phyloP scores from a whole-genome alignment of 2,329 filamentous ascomycete species.

The Colletotrichum trifolii region DNA sequence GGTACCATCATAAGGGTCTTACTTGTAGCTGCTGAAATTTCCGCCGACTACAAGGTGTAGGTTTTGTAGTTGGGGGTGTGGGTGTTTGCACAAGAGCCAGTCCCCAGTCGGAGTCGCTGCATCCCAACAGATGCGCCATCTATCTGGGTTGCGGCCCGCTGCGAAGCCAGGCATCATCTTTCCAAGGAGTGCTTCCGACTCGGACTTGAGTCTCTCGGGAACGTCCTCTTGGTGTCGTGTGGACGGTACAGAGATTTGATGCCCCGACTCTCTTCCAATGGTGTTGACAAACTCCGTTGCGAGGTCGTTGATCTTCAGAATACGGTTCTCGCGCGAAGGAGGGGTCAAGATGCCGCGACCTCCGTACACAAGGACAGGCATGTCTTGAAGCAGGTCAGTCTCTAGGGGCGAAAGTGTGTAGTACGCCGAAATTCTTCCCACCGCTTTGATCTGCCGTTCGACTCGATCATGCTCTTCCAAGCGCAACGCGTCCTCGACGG shows the following conservation, averaged over 20 bases:
- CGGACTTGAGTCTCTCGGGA: conserved; percentile 3
- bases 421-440: conserved; percentile 21
- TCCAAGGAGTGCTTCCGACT: background rate
- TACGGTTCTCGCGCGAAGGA: conserved; percentile 18
- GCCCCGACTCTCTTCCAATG: background rate
- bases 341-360: conserved; percentile 11
- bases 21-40: conserved; percentile 30
- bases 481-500: conserved; percentile 9
- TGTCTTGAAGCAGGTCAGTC: background rate
- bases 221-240: background rate
- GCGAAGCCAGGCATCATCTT: conserved; percentile 8
- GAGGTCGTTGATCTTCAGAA: conserved; percentile 24
- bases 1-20: background rate
- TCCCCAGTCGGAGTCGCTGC: conserved; percentile 18
- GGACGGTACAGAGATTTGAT: conserved; percentile 4
- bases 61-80: conserved; percentile 3
- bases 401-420: conserved; percentile 11
- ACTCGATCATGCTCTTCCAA: conserved; percentile 7
- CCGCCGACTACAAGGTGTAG: conserved; percentile 17
- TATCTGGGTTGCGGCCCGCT: background rate
- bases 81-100: conserved; percentile 22
- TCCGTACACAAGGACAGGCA: conserved; percentile 16
- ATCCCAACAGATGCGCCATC: conserved; percentile 27
- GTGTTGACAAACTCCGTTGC: conserved; percentile 23
- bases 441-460: conserved; percentile 22